Conservation (phyloP, 2,329 filamentous ascomycete species). For the Falciphora oryzae region DNA sequence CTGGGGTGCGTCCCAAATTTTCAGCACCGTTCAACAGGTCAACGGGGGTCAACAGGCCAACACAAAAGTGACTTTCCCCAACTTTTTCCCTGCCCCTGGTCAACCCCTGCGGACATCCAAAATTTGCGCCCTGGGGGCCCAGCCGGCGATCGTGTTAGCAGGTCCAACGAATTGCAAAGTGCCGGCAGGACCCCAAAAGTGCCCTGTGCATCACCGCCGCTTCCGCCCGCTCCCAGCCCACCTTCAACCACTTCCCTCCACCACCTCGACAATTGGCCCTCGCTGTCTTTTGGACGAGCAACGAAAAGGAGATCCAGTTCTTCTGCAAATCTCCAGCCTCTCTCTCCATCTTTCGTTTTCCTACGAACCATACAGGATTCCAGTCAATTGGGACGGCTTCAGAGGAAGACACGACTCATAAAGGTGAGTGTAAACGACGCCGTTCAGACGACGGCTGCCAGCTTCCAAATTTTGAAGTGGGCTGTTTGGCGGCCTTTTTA, state of each 20-base stretch:
- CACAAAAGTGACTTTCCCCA: conserved; percentile 23
- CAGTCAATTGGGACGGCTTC: not conserved
- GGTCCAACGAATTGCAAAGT: not conserved
- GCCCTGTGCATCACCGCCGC: conserved; percentile 9
- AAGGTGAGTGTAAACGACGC: not conserved
- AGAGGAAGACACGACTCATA: not conserved
- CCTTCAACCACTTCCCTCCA: conserved; percentile 1
- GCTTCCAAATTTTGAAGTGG: not conserved
- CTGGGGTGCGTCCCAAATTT: conserved; percentile 13
- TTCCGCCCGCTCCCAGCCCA: conserved; percentile 6
- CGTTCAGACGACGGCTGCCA: not conserved
- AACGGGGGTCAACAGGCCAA: conserved; percentile 23
- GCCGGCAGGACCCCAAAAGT: not conserved
- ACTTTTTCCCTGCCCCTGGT: conserved; percentile 18
- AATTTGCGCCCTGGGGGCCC: not conserved
- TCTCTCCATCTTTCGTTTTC: not conserved
- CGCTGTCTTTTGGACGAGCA: not conserved
- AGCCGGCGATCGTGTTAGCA: not conserved
- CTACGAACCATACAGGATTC: not conserved
- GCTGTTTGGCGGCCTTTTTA: not conserved
- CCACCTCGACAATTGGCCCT: not conserved
- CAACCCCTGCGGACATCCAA: conserved; percentile 6
- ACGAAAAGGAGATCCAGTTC: not conserved
- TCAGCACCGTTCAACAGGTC: conserved; percentile 21
- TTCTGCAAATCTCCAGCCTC: not conserved